These are phyloP conservation scores for Vanrija sp. DNA, from an alignment of 1,284 basidiomycete species.

Conservation along the genomic window DNA sequence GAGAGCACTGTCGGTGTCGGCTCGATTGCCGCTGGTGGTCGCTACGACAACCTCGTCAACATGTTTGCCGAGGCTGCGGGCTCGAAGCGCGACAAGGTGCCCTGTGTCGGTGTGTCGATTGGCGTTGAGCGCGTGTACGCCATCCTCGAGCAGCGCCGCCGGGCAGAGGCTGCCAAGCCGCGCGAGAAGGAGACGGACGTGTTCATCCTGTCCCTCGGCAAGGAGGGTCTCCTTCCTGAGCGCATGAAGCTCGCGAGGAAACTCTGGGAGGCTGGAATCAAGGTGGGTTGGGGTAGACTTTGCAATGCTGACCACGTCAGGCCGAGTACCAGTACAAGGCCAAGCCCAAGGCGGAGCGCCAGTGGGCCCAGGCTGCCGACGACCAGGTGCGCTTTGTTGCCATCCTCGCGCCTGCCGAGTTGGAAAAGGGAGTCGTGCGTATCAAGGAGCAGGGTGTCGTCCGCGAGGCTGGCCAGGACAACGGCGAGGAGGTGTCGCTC, in stretches of 20 bases:
- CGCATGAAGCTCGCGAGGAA: slow-evolving; percentile 77
- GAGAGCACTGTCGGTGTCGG: slow-evolving; percentile 92
- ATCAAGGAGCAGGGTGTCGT: slow-evolving; percentile 89
- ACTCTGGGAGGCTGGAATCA: slow-evolving; percentile 82
- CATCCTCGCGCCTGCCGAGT: slow-evolving; percentile 82
- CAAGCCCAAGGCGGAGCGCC: slow-evolving; percentile 79
- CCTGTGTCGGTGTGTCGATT: slow-evolving; percentile 90
- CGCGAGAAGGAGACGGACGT: slow-evolving; percentile 91
- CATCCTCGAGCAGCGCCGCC: slow-evolving; percentile 81
- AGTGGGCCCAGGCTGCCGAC: slow-evolving; percentile 87
- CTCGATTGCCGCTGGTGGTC: slow-evolving; percentile 93
- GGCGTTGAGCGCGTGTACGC: slow-evolving; percentile 96
- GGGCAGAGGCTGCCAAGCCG: slow-evolving; percentile 57
- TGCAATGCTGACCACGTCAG: slow-evolving; percentile 49
- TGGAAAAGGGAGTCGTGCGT: slow-evolving; percentile 74
- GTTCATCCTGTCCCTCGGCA: slow-evolving; percentile 89
- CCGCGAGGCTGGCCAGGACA: slow-evolving; percentile 59
- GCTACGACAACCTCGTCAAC: slow-evolving; percentile 96
- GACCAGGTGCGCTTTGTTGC: slow-evolving; percentile 89
- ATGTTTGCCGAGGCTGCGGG: slow-evolving; percentile 82
- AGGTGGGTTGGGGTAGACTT: slow-evolving; percentile 54
- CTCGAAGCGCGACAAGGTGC: slow-evolving; percentile 58
- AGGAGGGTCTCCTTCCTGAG: slow-evolving; percentile 67
- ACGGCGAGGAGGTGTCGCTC: slow-evolving; percentile 63
- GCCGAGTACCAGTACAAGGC: slow-evolving; percentile 90